Conservation (phyloP, 441 rosid genomes). For the Gossypium schwendimanii region DNA sequence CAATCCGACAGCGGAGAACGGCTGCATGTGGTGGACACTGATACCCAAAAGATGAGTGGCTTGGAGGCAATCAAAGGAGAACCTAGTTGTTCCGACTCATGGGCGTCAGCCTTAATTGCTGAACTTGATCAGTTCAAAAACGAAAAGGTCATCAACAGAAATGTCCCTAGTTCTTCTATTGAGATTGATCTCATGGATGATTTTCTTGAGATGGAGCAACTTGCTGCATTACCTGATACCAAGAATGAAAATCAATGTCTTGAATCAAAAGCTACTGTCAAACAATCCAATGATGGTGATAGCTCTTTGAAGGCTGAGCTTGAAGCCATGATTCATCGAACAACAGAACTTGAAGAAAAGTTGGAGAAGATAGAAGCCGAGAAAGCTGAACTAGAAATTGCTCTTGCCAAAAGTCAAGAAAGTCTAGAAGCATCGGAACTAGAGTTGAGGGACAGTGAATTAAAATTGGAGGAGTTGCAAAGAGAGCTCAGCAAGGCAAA, state of each 20-base stretch:
- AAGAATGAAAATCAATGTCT: slow-evolving; percentile 23
- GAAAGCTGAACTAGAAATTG: slow-evolving; percentile 51
- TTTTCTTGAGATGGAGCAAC: slow-evolving; percentile 94
- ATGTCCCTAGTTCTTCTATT: slow-evolving; percentile 30
- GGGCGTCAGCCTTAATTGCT: slow-evolving; percentile 45
- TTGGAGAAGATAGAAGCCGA: slow-evolving; percentile 38
- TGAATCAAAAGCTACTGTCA: slow-evolving; percentile 25
- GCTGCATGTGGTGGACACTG: not conserved
- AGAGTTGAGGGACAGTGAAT: slow-evolving; percentile 44
- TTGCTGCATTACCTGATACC: slow-evolving; percentile 60
- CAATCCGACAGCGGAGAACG: not conserved
- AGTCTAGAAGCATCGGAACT: slow-evolving; percentile 41
- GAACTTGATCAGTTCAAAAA: slow-evolving; percentile 48
- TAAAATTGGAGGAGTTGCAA: slow-evolving; percentile 47
- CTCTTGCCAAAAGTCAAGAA: slow-evolving; percentile 38
- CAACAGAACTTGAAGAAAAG: slow-evolving; percentile 48
- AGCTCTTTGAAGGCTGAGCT: slow-evolving; percentile 44
- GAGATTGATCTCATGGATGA: slow-evolving; percentile 84
- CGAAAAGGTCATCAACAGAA: slow-evolving; percentile 37
- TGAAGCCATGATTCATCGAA: slow-evolving; percentile 34
- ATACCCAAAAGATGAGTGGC: not conserved
- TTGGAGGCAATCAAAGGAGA: slow-evolving; percentile 22
- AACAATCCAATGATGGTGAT: slow-evolving; percentile 28
- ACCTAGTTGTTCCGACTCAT: slow-evolving; percentile 42
- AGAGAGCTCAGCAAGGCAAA: slow-evolving; percentile 38